These are phyloP conservation scores for Phoma sp. DNA, from an alignment of 2,329 filamentous ascomycete genomes.

Conservation along the genomic window DNA sequence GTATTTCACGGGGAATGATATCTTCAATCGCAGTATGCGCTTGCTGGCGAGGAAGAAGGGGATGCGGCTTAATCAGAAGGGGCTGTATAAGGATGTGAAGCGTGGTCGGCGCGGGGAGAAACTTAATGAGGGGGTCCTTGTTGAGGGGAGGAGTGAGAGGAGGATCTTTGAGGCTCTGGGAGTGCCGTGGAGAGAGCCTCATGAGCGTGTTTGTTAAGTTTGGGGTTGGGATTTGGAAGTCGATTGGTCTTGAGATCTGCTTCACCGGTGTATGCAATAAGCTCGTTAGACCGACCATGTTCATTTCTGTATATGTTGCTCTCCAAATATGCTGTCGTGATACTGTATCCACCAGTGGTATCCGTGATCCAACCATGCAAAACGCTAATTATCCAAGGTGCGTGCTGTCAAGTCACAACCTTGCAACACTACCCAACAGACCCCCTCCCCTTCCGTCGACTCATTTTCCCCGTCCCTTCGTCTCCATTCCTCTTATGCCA, in stretches of 20 bases:
- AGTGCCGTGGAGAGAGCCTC: slow-evolving; percentile 77
- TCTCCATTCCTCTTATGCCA: slow-evolving; percentile 42
- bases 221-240: neutral
- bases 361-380: too few species aligned
- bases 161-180: slow-evolving; percentile 81
- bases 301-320: too few species aligned
- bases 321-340: too few species aligned
- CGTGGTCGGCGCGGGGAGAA: slow-evolving; percentile 64
- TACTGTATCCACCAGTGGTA: too few species aligned
- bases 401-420: too few species aligned
- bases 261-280: neutral
- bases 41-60: slow-evolving; percentile 79
- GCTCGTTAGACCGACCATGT: neutral
- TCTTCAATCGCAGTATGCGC: slow-evolving; percentile 88
- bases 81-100: slow-evolving; percentile 75
- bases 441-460: slow-evolving; percentile 28
- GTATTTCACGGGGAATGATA: slow-evolving; percentile 96
- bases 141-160: slow-evolving; percentile 78
- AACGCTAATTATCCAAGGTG: too few species aligned
- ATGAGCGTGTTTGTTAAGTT: slow-evolving; percentile 38
- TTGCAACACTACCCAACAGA: neutral
- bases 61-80: slow-evolving; percentile 85
- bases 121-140: slow-evolving; percentile 69
- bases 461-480: slow-evolving; percentile 24
- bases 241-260: too few species aligned